A percentile compares a stretch with the other conserved stretches of the same genome.
Evolutionary conservation across 805 yeast genomes (phyloP).

Genomic region (Nakazawaea holstii): DNA sequence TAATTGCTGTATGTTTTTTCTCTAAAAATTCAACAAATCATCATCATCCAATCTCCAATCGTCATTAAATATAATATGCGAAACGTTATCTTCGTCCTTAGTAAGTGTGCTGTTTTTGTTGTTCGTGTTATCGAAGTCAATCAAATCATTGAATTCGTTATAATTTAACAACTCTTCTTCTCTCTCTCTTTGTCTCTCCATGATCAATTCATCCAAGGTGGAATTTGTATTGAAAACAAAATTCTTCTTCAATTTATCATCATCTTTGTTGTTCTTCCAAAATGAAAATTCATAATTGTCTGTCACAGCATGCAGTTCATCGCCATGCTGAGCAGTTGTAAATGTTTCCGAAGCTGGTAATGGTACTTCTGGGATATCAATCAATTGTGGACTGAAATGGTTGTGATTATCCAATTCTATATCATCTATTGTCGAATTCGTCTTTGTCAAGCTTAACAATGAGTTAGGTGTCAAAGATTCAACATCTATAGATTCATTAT

Average conservation of each 20-base stretch:
- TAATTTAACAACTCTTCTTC: slow-evolving; percentile 12
- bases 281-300: slow-evolving; percentile 7
- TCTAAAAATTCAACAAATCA: slow-evolving; percentile 9
- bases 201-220: slow-evolving; percentile 10
- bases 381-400: slow-evolving; percentile 7
- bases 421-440: slow-evolving; percentile 17
- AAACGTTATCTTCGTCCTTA: background rate
- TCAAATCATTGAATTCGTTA: slow-evolving; percentile 12
- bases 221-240: slow-evolving; percentile 10
- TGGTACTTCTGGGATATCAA: slow-evolving; percentile 10
- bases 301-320: background rate
- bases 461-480: slow-evolving; percentile 15
- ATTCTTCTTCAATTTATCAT: slow-evolving; percentile 1
- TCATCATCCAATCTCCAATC: slow-evolving; percentile 12
- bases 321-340: background rate
- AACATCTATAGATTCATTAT: slow-evolving; percentile 13
- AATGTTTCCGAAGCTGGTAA: background rate
- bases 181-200: slow-evolving; percentile 11
- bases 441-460: slow-evolving; percentile 14
- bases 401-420: slow-evolving; percentile 1
- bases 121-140: slow-evolving; percentile 9
- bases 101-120: background rate
- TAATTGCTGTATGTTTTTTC: background rate
- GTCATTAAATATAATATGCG: slow-evolving; percentile 8
- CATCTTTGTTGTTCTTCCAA: slow-evolving; percentile 3